phyloP scores from a whole-genome alignment of 306 rosid genomes.

The Prunus armeniaca region DNA sequence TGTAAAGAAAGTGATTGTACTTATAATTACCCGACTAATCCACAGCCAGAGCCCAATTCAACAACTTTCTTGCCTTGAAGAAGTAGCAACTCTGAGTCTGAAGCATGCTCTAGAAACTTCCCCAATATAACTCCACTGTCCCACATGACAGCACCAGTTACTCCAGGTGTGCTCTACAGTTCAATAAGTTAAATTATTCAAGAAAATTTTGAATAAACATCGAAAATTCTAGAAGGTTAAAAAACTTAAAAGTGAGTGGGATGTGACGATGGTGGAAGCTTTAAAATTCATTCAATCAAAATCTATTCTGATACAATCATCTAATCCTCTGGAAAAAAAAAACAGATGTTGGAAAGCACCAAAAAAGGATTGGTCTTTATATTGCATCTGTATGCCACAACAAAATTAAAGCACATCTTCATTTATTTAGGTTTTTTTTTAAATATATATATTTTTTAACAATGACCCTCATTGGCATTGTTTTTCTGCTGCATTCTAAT shows the following conservation, averaged over 20 bases:
- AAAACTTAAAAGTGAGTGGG: not conserved
- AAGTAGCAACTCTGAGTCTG: conserved; percentile 56
- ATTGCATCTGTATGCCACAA: no score
- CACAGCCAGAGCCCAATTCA: conserved; percentile 84
- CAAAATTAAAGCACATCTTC: no score
- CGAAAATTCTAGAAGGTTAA: not conserved
- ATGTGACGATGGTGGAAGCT: not conserved
- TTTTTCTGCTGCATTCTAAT: no score
- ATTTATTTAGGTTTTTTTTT: no score
- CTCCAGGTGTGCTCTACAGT: conserved; percentile 68
- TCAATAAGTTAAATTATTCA: conserved; percentile 11
- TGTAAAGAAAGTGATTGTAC: conserved; percentile 4
- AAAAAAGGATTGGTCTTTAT: no score
- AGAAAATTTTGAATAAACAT: conserved; percentile 6
- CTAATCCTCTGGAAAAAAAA: not conserved
- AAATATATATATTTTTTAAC: no score
- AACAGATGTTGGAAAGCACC: not conserved
- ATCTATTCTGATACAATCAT: not conserved
- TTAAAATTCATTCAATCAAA: not conserved
- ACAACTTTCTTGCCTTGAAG: conserved; percentile 66
- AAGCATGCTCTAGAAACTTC: conserved; percentile 80
- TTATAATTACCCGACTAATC: conserved; percentile 67
- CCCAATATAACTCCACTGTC: conserved; percentile 79
- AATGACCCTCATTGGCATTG: no score
- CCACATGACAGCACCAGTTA: conserved; percentile 91